Conservation (phyloP, 176 grass and related monocot species). For the Paspalum notatum region DNA sequence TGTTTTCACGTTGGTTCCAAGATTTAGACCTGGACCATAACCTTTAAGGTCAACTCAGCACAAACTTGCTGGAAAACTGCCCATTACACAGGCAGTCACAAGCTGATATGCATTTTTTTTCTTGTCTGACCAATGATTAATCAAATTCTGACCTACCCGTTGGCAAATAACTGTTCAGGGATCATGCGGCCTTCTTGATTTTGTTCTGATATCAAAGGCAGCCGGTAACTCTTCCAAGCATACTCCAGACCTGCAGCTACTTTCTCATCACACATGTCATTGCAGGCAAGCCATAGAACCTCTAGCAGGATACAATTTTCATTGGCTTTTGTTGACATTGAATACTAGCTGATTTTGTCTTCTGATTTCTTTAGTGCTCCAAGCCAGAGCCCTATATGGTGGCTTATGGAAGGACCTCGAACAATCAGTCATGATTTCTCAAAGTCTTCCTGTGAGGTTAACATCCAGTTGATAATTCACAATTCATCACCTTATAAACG, state of each 20-base stretch:
- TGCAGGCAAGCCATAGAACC: slow-evolving; percentile 81
- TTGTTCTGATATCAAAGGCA: slow-evolving; percentile 83
- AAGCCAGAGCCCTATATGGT: slow-evolving; percentile 64
- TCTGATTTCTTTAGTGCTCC: slow-evolving; percentile 60
- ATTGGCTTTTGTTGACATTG: slow-evolving; percentile 8
- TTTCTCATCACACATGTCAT: slow-evolving; percentile 80
- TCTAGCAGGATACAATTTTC: slow-evolving; percentile 3
- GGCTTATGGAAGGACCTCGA: slow-evolving; percentile 79
- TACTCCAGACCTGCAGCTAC: slow-evolving; percentile 41
- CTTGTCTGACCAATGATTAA: slow-evolving; percentile 10
- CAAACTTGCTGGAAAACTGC: slow-evolving; percentile 12
- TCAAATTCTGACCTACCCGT: slow-evolving; percentile 25
- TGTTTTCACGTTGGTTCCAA: slow-evolving; percentile 17
- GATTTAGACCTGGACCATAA: slow-evolving; percentile 12
- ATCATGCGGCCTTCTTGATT: slow-evolving; percentile 71
- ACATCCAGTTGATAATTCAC: slow-evolving; percentile 64
- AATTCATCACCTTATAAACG: slow-evolving; percentile 55
- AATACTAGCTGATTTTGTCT: slow-evolving; percentile 28
- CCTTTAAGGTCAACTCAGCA: slow-evolving; percentile 8
- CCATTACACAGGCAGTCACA: not conserved
- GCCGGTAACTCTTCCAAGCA: slow-evolving; percentile 48
- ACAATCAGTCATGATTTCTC: slow-evolving; percentile 84
- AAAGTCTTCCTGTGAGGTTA: slow-evolving; percentile 68
- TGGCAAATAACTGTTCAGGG: slow-evolving; percentile 53
- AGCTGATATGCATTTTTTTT: not conserved